Evolutionary conservation across 257 asterid genomes (phyloP).

Genomic region (Solanum medicagineum): DNA sequence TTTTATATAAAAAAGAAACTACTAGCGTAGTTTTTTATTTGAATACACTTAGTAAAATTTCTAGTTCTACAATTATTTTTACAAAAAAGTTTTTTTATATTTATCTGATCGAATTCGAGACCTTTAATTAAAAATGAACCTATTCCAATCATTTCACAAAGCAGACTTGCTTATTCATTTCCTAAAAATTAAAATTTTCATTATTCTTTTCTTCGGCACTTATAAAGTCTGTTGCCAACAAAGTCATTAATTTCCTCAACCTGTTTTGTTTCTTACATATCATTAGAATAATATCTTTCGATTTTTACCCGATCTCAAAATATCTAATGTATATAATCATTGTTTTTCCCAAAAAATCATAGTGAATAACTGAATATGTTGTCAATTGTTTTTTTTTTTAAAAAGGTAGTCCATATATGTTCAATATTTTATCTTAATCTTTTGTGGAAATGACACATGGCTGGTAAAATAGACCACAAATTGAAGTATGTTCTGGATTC

Average conservation of each 20-base stretch:
- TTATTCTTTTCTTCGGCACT: not conserved
- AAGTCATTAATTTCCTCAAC: not conserved
- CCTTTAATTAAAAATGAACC: not conserved
- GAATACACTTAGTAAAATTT: not conserved
- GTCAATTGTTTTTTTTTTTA: not conserved
- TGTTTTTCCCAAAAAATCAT: not conserved
- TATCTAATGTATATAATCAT: not conserved
- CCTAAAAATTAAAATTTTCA: not conserved
- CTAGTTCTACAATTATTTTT: no score
- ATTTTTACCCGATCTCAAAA: not conserved
- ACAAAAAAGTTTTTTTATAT: no score
- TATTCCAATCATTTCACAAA: not conserved
- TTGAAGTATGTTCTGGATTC: not conserved
- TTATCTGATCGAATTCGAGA: no score
- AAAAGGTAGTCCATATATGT: not conserved
- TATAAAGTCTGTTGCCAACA: not conserved
- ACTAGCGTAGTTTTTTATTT: no score
- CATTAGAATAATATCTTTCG: not conserved
- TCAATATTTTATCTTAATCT: not conserved
- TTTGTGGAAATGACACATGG: not conserved
- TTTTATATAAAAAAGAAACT: no score
- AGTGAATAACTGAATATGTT: not conserved
- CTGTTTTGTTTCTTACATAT: not conserved
- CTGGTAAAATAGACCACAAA: not conserved
- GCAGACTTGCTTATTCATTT: not conserved